Evolutionary conservation across 768 basidiomycete genomes (phyloP), one percentile per base, ranked within the genome.

Genomic region (Tubosaeta sp.): DNA sequence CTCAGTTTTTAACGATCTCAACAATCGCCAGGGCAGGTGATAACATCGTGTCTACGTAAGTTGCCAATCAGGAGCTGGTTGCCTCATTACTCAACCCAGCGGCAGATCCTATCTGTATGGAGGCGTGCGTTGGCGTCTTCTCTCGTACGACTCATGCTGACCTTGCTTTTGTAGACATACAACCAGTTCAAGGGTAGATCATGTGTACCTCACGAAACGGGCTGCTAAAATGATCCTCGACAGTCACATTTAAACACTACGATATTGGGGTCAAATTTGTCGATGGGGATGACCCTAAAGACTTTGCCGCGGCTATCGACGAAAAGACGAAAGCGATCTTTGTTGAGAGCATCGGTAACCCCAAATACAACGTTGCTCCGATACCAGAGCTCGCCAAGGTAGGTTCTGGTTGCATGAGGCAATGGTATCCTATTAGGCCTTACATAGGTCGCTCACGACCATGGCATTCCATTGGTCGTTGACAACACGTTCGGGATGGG

Each of bases 401-500:
- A 14, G 30, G 46, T 22, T n/a, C 16, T 6, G 14, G 5, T 14
- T 19, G 14, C n/a, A 21, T 21, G 5, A 18, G 14, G 7, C 13
- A 2, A 18, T 27, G 36, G 31, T n/a, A 18, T 11, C 1, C 8
- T 5, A 19, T 40, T 22, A 49, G 8, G 12, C 25, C 24, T 13
- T 39, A 25, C 14, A 48, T 27, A 85, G 82, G 68, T 88, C 35
- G 90, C 90, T 1, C 88, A 89, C 59, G 75, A 77, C 29, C 73
- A 83, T 59, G 76, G 77, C 1, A 84, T 91, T 21, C 90, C 90
- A 1, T 71, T 92, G 39, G 82, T 91, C 42, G 88, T 91, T 0
- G 87, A 90, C 60, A 90, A 88, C 60, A 89, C 85, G 6, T 87
- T 87, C 54, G 87, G 84, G 39, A 82, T 84, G 69, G 86, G 84